phyloP scores from a whole-genome alignment of 1,139 yeast species.

The Ogataea hybrid region DNA sequence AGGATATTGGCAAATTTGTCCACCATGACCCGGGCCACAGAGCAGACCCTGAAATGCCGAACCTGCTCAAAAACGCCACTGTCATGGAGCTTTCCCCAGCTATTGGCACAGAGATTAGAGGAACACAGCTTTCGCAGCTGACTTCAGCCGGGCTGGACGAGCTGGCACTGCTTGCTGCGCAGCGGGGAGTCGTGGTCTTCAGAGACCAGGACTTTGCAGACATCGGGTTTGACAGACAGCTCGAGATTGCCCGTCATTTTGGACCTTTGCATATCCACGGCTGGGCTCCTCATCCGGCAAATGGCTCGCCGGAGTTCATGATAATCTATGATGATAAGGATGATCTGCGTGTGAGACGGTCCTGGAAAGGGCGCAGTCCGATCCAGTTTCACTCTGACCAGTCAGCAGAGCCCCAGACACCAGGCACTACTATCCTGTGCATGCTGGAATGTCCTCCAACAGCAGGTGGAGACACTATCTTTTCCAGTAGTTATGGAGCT shows the following conservation, averaged over 20 bases:
- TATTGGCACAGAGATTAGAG: no score
- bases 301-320: constrained; percentile 38
- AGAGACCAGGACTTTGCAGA: constrained; percentile 39
- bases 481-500: constrained; percentile 33
- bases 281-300: constrained; percentile 33
- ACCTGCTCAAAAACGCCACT: no score
- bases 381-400: constrained; percentile 57
- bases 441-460: constrained; percentile 52
- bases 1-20: no score
- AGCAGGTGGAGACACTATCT: constrained; percentile 41
- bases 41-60: no score
- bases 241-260: constrained; percentile 36
- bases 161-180: no score
- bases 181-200: constrained; percentile 41
- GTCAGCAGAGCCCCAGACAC: constrained; percentile 68
- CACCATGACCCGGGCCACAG: no score
- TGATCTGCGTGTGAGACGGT: constrained; percentile 25
- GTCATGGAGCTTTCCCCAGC: no score
- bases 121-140: no score
- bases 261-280: constrained; percentile 41
- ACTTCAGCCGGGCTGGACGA: no score
- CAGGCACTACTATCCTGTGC: constrained; percentile 64
- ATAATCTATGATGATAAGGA: constrained; percentile 35
- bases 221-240: constrained; percentile 36
- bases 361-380: constrained; percentile 29